phyloP scores from a whole-genome alignment of 768 basidiomycete genomes.

The Tylopilus balloui region DNA sequence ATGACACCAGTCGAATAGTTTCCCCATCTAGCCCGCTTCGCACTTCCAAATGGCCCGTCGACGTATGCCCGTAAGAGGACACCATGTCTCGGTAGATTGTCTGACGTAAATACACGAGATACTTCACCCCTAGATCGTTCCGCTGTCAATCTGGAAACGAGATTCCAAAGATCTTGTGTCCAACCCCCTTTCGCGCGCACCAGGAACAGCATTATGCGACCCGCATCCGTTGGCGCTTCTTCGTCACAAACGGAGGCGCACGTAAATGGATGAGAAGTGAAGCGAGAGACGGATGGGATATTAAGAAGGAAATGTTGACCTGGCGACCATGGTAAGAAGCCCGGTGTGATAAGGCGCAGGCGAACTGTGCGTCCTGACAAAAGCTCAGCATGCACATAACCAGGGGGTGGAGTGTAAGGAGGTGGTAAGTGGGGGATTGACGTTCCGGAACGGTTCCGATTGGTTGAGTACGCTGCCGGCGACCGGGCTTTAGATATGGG shows the following conservation, averaged over 20 bases:
- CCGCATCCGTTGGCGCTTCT: constrained; percentile 40
- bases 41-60: constrained; percentile 69
- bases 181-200: constrained; percentile 68
- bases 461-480: not conserved
- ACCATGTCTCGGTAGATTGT: constrained; percentile 38
- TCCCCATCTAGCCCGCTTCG: constrained; percentile 55
- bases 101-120: not conserved
- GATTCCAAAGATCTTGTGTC: constrained; percentile 61
- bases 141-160: constrained; percentile 37
- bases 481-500: not conserved
- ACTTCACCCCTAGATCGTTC: constrained; percentile 32
- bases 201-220: constrained; percentile 57
- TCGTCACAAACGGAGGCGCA: constrained; percentile 56
- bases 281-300: constrained; percentile 57
- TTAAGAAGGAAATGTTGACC: constrained; percentile 76
- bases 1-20: constrained; percentile 56
- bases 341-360: constrained; percentile 55
- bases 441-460: not conserved
- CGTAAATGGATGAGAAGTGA: constrained; percentile 72
- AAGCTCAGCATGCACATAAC: constrained; percentile 64
- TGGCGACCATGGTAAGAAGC: constrained; percentile 60
- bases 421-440: not conserved
- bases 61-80: constrained; percentile 53
- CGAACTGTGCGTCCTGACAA: constrained; percentile 69
- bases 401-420: constrained; percentile 51